A percentile compares a stretch with the other conserved stretches of the same genome.
Conservation (phyloP, 306 rosid genomes). For the Cucumis hystrix region DNA sequence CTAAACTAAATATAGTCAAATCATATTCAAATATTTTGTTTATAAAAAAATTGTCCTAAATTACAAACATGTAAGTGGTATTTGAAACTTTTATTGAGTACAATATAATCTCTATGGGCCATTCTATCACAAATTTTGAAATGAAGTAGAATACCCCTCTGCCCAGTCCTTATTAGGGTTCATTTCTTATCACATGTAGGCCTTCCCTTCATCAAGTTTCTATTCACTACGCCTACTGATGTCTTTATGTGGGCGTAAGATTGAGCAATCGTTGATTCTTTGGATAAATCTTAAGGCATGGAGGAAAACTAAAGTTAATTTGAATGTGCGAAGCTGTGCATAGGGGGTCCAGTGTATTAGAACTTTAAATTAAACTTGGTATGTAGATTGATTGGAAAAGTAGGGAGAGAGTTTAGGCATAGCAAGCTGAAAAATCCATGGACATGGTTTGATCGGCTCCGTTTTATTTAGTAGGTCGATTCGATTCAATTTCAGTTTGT, state of each 20-base stretch:
- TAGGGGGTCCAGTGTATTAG: constrained; percentile 2
- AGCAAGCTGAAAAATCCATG: not conserved
- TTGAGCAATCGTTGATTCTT: not conserved
- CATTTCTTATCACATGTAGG: not conserved
- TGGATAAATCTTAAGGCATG: not conserved
- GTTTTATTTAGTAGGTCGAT: not conserved
- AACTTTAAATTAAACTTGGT: not conserved
- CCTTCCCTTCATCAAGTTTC: too few relatives aligned
- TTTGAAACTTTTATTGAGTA: not conserved
- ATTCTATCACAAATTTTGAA: not conserved
- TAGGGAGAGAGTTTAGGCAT: not conserved
- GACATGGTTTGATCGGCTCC: not conserved
- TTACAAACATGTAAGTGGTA: too few relatives aligned
- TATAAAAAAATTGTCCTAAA: too few relatives aligned
- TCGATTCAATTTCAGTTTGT: not conserved
- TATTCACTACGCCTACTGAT: not conserved
- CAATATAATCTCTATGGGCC: not conserved
- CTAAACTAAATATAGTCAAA: not conserved
- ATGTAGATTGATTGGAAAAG: constrained; percentile 15
- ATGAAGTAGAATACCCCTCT: not conserved
- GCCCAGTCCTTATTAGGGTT: not conserved
- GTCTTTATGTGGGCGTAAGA: not conserved
- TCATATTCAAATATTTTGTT: not conserved
- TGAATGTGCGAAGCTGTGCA: not conserved
- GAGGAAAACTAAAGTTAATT: not conserved